These are phyloP conservation scores for Ganoderma leucocontextum DNA, from an alignment of 1,284 basidiomycete species.

Conservation along the genomic window DNA sequence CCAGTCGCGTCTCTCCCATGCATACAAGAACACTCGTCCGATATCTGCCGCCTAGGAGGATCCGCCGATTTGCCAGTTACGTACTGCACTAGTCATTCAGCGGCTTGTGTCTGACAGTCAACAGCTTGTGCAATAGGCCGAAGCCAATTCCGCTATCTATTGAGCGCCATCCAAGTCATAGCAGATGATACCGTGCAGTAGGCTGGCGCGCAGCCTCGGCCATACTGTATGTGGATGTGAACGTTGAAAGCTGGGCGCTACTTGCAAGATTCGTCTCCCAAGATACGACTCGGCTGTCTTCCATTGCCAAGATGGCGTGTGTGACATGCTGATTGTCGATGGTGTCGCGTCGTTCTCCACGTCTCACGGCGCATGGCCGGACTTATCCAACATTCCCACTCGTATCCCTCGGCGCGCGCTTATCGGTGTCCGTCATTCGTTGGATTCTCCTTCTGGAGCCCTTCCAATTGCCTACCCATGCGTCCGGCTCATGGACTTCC, in stretches of 20 bases:
- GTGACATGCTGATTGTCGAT: conserved; percentile 26
- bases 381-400: conserved; percentile 26
- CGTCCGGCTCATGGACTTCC: conserved; percentile 30
- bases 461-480: conserved; percentile 24
- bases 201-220: conserved; percentile 9
- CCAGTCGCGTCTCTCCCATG: background rate
- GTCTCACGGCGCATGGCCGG: conserved; percentile 23
- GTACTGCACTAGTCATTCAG: conserved; percentile 16
- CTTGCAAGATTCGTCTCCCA: conserved; percentile 18
- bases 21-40: conserved; percentile 6
- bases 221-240: conserved; percentile 24
- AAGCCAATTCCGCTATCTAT: conserved; percentile 1
- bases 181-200: conserved; percentile 4
- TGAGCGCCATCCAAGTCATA: background rate
- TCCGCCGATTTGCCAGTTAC: conserved; percentile 12
- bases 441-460: conserved; percentile 27
- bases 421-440: conserved; percentile 22
- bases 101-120: conserved; percentile 10
- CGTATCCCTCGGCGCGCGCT: conserved; percentile 26
- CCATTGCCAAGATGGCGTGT: conserved; percentile 18
- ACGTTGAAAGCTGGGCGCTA: conserved; percentile 23
- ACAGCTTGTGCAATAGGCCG: background rate
- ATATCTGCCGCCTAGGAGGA: background rate
- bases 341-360: conserved; percentile 23
- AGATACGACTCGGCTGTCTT: conserved; percentile 21